Conservation (phyloP, 306 rosid genomes). For the Acacia crassicarpa region DNA sequence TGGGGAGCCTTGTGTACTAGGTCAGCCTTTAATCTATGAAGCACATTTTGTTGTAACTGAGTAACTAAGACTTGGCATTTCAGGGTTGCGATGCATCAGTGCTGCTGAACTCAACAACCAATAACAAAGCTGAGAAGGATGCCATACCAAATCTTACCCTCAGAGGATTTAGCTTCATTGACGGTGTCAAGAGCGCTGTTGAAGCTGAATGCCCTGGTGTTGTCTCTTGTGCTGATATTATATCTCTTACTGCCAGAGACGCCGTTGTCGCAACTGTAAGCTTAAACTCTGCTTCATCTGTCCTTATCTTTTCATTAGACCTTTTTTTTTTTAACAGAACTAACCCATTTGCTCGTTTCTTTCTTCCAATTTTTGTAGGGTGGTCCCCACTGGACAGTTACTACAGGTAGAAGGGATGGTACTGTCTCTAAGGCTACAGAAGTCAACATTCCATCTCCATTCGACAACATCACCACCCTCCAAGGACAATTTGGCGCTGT, state of each 20-base stretch:
- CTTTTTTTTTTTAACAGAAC: neutral
- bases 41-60: neutral
- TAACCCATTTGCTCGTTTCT: slow-evolving; percentile 17
- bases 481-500: slow-evolving; percentile 44
- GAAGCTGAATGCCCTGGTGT: slow-evolving; percentile 85
- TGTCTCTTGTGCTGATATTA: slow-evolving; percentile 80
- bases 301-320: neutral
- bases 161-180: slow-evolving; percentile 78
- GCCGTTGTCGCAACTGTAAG: slow-evolving; percentile 69
- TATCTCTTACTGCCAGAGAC: slow-evolving; percentile 76
- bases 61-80: slow-evolving; percentile 19
- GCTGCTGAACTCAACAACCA: slow-evolving; percentile 66
- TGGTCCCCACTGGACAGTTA: slow-evolving; percentile 93
- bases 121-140: slow-evolving; percentile 50
- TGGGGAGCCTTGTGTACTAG: too few species aligned
- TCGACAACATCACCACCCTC: slow-evolving; percentile 56
- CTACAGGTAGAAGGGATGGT: slow-evolving; percentile 91
- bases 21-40: neutral
- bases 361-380: slow-evolving; percentile 51
- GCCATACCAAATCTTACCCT: slow-evolving; percentile 61
- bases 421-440: slow-evolving; percentile 47
- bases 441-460: slow-evolving; percentile 65
- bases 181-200: slow-evolving; percentile 57
- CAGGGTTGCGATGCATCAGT: slow-evolving; percentile 95
- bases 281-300: neutral